Evolutionary conservation across 2,329 filamentous ascomycete genomes (phyloP).

Genomic region (Colletotrichum limetticola): DNA sequence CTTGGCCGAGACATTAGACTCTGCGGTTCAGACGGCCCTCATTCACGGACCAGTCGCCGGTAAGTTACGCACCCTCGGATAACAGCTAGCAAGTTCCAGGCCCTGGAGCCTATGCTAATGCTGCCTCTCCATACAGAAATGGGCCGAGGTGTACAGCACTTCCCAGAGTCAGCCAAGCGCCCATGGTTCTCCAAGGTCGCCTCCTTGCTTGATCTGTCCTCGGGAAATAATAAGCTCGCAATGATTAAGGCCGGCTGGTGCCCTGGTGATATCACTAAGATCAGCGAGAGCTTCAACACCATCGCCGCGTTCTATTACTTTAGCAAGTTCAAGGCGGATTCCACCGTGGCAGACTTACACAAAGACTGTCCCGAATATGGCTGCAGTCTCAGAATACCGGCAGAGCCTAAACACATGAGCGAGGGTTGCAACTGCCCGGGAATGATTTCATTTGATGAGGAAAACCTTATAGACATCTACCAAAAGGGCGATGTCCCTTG

Average conservation of each 20-base stretch:
- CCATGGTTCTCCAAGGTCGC: neutral
- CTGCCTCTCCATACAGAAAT: neutral
- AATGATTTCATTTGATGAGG: conserved; percentile 15
- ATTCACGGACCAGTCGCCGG: conserved; percentile 7
- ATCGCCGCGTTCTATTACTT: conserved; percentile 17
- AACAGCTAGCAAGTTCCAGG: neutral
- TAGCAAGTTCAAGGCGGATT: conserved; percentile 7
- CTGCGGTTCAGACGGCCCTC: conserved; percentile 8
- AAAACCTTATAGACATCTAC: conserved; percentile 10
- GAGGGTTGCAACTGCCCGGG: conserved; percentile 6
- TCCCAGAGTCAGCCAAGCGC: conserved; percentile 3
- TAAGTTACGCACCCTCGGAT: neutral
- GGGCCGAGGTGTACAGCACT: neutral
- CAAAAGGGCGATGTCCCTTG: conserved; percentile 14
- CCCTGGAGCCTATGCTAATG: neutral
- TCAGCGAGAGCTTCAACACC: neutral
- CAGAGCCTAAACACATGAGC: conserved; percentile 3
- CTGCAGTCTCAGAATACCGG: neutral
- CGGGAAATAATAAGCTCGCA: neutral
- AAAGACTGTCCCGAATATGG: neutral
- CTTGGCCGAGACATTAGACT: conserved; percentile 23
- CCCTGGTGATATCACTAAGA: conserved; percentile 8
- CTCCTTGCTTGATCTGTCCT: neutral
- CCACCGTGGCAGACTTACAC: neutral
- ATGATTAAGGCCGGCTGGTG: conserved; percentile 18